Percentiles rank a stretch among this genome's conserved stretches.
These are phyloP conservation scores for Ramaria sp. DNA, from an alignment of 768 basidiomycete species.

Conservation along the genomic window DNA sequence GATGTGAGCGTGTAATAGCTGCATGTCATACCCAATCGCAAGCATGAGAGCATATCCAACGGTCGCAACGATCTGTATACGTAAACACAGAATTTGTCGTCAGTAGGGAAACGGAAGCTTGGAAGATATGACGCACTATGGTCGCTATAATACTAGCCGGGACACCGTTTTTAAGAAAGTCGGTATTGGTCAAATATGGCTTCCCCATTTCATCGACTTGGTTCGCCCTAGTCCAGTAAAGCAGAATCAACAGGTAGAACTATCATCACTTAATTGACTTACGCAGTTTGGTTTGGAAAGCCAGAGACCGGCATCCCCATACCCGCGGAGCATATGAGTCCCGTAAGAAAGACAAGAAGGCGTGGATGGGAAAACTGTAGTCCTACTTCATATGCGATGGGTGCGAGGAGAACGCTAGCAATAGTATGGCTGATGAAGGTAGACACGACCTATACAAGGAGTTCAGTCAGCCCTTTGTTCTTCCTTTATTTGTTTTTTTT, in stretches of 20 bases:
- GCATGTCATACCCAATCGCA: constrained; percentile 47
- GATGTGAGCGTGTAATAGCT: neutral
- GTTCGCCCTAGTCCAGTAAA: constrained; percentile 47
- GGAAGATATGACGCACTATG: constrained; percentile 37
- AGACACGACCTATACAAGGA: constrained; percentile 53
- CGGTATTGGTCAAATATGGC: constrained; percentile 71
- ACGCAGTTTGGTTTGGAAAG: constrained; percentile 99
- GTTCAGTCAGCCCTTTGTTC: neutral
- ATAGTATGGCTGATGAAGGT: constrained; percentile 98
- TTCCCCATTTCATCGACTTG: constrained; percentile 94
- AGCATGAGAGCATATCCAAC: constrained; percentile 74
- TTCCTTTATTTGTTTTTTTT: constrained; percentile 12
- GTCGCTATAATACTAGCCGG: constrained; percentile 90
- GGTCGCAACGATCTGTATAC: constrained; percentile 64
- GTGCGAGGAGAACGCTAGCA: constrained; percentile 91
- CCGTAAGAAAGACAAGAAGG: constrained; percentile 88
- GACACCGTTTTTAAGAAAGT: constrained; percentile 90
- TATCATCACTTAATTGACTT: constrained; percentile 21
- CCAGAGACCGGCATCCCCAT: constrained; percentile 99
- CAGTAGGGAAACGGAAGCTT: neutral
- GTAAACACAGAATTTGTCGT: constrained; percentile 5
- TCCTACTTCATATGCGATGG: constrained; percentile 88
- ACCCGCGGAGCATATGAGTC: constrained; percentile 83
- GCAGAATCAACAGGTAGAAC: constrained; percentile 8
- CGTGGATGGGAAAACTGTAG: constrained; percentile 66